Evolutionary conservation across 1,284 basidiomycete genomes (phyloP), one percentile per base, ranked within the genome.

Genomic region (Cryptococcus amylolentus): DNA sequence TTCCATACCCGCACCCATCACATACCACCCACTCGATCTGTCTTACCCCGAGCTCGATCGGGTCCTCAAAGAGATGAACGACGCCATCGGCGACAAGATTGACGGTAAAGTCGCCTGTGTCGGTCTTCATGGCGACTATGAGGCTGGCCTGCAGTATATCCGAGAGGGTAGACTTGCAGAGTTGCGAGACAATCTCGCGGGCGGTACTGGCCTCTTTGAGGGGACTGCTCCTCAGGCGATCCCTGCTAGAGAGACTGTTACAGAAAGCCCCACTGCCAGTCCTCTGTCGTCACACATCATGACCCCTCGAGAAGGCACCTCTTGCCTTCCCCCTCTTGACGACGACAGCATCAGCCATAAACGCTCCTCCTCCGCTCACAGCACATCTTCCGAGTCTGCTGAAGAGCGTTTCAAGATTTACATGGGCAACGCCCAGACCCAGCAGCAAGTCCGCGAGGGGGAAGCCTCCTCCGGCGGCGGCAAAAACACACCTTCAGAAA

Each of bases 11-110:
- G 79, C 84, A 1, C 83, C 84, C 10, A 84, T 89, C 68, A 88
- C 86, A 1, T 98, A 96, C 77, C 93, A 90, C 79, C 92, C 94
- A 13, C 86, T 98, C 52, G 95, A 98, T 71, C 85, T 98, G 28
- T 91, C 95, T 75, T 82, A 87, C 64, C 83, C 83, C 52, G 92
- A 97, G 72, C 85, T 98, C 37, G 83, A 87, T 61, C 86, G 92
- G 26, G 90, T 91, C 4, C 81, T 98, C 47, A 78, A 78, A 39
- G 82, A 87, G 67, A 85, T 98, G 62, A 76, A 82, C 42, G 73
- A 79, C 64, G 60, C 88, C 81, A 80, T 89, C 51, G 89, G 89
- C 26, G 71, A 79, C n/a, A 76, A 79, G 27, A 80, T 92, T 9
- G 63, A 79, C 42, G 88, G 86, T 51, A 88, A 87, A 67, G 84